A percentile compares a stretch with the other conserved stretches of the same genome.
phyloP scores from a whole-genome alignment of 2,329 filamentous ascomycete genomes.

The Clonostachys sp. region DNA sequence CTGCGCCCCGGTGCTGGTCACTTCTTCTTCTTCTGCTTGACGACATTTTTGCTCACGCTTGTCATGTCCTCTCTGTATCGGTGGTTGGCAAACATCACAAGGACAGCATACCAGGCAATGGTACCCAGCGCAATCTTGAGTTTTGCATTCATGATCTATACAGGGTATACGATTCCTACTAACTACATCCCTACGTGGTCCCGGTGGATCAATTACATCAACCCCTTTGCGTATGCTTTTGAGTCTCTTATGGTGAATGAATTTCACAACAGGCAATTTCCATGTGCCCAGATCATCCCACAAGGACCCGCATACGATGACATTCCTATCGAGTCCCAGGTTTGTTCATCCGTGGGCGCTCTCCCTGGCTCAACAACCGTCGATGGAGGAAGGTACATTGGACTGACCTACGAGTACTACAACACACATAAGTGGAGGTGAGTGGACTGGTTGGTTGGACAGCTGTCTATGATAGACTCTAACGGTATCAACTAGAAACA shows the following conservation, averaged over 20 bases:
- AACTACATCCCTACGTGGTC: conserved; percentile 40
- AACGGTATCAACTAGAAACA: conserved; percentile 31
- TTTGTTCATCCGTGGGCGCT: conserved; percentile 56
- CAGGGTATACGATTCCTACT: conserved; percentile 36
- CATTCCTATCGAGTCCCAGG: conserved; percentile 31
- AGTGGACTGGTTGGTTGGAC: no score
- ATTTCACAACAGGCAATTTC: conserved; percentile 62
- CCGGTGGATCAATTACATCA: background rate
- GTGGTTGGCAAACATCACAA: conserved; percentile 6
- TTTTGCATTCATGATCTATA: conserved; percentile 36
- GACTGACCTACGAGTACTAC: conserved; percentile 49
- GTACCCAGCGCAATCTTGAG: conserved; percentile 19
- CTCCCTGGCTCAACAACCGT: conserved; percentile 45
- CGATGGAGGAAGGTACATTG: conserved; percentile 52
- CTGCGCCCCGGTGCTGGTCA: conserved; percentile 1
- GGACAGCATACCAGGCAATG: conserved; percentile 18
- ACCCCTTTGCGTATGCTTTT: conserved; percentile 76
- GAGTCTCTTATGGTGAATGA: conserved; percentile 81
- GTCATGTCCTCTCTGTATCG: conserved; percentile 41
- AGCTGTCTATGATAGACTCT: no score
- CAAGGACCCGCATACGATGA: conserved; percentile 11
- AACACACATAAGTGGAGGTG: conserved; percentile 42
- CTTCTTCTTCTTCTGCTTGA: conserved; percentile 55
- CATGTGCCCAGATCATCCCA: conserved; percentile 44
- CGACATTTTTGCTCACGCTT: conserved; percentile 68